Evolutionary conservation across 1,139 yeast species (phyloP), one percentile per base, ranked within the genome.

Genomic region (Geotrichum europaeum): DNA sequence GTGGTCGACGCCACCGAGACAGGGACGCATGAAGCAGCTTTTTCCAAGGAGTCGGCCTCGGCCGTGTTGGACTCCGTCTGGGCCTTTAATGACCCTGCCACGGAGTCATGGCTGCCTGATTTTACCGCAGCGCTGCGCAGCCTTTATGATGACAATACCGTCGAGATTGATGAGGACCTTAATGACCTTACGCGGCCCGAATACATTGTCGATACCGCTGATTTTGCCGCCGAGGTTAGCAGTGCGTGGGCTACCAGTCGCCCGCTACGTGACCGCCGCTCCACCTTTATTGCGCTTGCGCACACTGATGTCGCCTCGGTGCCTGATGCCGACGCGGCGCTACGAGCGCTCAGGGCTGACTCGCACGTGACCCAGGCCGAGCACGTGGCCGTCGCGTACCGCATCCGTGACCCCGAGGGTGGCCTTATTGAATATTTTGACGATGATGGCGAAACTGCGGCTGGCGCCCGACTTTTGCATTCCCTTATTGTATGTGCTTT

Each of bases 401-500:
- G 57, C 28, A 45, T 54, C 30, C 22, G 34, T 7, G 45, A 43
- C 12, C 6, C 30, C 10, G 28, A 45, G 18, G 51, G 51, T 6
- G 43, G 22, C 3, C 1, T 55, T 1, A 18, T 20, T 10, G 53
- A 55, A n/a, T 53, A 34, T 10, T 56, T 50, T 50, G 58, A 56
- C 20, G 45, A 56, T 25, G 54, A 56, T 18, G 58, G 58, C 30
- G 58, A 56, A 25, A 56, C 54, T 10, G 54, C 54, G 18, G 58
- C 58, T 24, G 58, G 58, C 28, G 50, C 54, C 5, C 30, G 58
- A 15, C 20, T 56, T 20, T 53, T 50, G 13, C 58, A 56, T 50
- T 28, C 36, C 25, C 49, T 56, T 3, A 49, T 50, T 18, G 58
- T 55, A 55, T 30, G 58, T 55, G 13, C 5, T 2, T 50, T 15